Evolutionary conservation across 306 rosid species (phyloP), one percentile per base, ranked within the genome.

Genomic region (Parietaria judaica): DNA sequence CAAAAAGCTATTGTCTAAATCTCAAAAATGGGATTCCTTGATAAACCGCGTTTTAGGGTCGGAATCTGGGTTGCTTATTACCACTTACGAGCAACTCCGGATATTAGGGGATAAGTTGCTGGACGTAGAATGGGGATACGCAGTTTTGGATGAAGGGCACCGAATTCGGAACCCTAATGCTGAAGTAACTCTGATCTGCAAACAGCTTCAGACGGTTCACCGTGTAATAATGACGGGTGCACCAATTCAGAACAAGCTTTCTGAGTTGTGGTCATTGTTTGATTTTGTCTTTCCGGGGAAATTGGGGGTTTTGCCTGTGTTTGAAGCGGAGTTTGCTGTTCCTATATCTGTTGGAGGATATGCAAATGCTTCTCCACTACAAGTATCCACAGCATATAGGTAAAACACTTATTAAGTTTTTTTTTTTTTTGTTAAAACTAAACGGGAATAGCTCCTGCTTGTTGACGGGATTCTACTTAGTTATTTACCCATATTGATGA

Each of bases 251-350:
- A 92, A 92, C 81, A 88, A 84, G 74, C 76, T 92, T 84, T 63
- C 81, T 41, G 98, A 92, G 74, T 72, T 92, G 58, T 92, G 98
- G 98, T 92, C 98, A 61, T 79, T 92, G 83, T 92, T 88, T 86
- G 98, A 92, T 80, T 92, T 92, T 79, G 98, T 92, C 76, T 92
- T 92, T 74, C 98, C 98, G 68, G 98, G 98, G 66, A 92, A 88
- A 77, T 76, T 92, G 76, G 98, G 98, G 71, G 98, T 92, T 64
- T 82, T 88, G 80, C 98, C 98, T 75, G 80, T 92, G 60, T 92
- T 92, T 80, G 98, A 92, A 78, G 96, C 94, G 12, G 96, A 88
- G 77, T 92, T 92, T 79, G 82, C 99, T 59, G 99, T 88, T 76
- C 99, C 99, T 68, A 92, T 92, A 73, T 75, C 94, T 38, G 95